Conservation (phyloP, 164 flowering plant species). For the Vitis amurensis region DNA sequence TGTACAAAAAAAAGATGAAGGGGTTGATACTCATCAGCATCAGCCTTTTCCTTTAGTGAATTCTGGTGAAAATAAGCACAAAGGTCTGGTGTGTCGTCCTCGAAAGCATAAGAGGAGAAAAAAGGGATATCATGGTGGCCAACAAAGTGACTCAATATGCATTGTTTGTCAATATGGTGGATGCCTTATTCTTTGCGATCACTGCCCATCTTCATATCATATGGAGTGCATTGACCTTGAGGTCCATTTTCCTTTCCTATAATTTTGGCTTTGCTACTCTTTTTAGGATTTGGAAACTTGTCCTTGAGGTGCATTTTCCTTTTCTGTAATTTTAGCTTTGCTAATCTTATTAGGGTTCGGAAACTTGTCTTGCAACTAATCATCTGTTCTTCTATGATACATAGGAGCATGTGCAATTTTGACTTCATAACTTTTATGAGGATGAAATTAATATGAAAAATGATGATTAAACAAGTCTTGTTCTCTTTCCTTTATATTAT, state of each 20-base stretch:
- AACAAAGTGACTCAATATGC: slow-evolving; percentile 26
- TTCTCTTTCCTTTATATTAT: too few species aligned
- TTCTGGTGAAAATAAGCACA: slow-evolving; percentile 15
- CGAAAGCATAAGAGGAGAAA: slow-evolving; percentile 22
- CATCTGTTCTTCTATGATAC: too few species aligned
- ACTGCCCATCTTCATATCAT: slow-evolving; percentile 31
- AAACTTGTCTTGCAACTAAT: too few species aligned
- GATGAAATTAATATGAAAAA: too few species aligned
- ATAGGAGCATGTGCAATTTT: too few species aligned
- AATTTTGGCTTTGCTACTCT: too few species aligned
- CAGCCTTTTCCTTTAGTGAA: neutral
- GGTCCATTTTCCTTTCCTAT: slow-evolving; percentile 19
- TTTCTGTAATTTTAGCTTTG: neutral
- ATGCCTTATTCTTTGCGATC: slow-evolving; percentile 25
- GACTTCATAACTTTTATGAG: too few species aligned
- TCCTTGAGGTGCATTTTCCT: slow-evolving; percentile 20
- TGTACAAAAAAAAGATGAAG: neutral
- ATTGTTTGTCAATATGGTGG: slow-evolving; percentile 31
- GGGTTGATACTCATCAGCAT: slow-evolving; percentile 4
- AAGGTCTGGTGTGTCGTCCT: slow-evolving; percentile 26
- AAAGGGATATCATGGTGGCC: neutral
- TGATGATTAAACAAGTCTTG: too few species aligned
- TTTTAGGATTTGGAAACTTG: neutral
- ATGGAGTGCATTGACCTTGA: slow-evolving; percentile 21
- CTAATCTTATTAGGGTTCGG: too few species aligned